Evolutionary conservation across 2,329 filamentous ascomycete genomes (phyloP).

Genomic region (Calonectria crousiana): DNA sequence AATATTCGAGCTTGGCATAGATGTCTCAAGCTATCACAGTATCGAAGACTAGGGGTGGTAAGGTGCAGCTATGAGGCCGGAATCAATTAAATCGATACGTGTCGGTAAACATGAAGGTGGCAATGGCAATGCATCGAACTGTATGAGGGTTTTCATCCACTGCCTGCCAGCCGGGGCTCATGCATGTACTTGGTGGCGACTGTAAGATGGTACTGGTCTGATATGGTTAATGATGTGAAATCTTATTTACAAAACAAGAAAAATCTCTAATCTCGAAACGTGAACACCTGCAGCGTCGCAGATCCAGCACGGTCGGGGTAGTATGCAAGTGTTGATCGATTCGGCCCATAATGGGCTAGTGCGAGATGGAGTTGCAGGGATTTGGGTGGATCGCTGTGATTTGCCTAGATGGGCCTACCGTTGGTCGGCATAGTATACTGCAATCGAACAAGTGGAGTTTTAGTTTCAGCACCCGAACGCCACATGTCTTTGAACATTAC

Average conservation of each 20-base stretch:
- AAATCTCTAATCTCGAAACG: not conserved
- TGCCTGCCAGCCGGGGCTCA: not conserved
- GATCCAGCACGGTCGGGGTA: not conserved
- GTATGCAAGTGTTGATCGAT: slow-evolving; percentile 2
- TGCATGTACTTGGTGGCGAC: not conserved
- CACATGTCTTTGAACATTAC: not conserved
- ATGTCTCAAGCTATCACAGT: not conserved
- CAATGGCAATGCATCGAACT: too few relatives aligned
- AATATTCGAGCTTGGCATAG: not conserved
- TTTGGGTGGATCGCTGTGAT: not conserved
- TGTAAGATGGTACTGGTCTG: not conserved
- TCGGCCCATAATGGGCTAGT: not conserved
- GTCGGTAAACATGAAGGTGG: too few relatives aligned
- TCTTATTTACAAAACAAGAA: not conserved
- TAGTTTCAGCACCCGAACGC: not conserved
- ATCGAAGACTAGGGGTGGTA: not conserved
- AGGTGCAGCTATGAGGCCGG: not conserved
- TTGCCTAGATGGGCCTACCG: not conserved
- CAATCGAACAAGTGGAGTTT: not conserved
- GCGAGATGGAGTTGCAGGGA: not conserved
- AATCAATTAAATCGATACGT: not conserved
- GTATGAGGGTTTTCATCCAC: rapidly evolving
- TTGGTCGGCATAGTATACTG: not conserved
- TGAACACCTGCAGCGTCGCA: not conserved
- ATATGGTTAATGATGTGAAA: not conserved